Evolutionary conservation across 2,329 filamentous ascomycete genomes (phyloP).

Genomic region (Aspergillus ruber): DNA sequence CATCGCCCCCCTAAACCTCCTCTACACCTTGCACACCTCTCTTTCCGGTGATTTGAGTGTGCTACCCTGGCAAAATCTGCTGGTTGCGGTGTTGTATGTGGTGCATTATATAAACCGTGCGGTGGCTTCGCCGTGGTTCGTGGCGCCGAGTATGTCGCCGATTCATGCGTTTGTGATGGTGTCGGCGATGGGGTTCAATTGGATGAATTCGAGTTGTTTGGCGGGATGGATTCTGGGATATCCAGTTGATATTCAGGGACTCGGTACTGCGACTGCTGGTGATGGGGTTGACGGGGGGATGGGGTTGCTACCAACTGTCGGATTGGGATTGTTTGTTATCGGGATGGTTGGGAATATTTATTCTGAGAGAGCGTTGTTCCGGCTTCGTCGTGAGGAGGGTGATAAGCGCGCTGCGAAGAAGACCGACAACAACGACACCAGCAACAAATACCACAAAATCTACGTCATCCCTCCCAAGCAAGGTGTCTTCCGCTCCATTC

Average conservation of each 20-base stretch:
- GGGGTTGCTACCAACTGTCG: slow-evolving; percentile 47
- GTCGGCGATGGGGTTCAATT: slow-evolving; percentile 65
- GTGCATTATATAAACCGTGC: slow-evolving; percentile 91
- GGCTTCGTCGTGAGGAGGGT: slow-evolving; percentile 69
- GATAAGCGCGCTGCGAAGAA: slow-evolving; percentile 47
- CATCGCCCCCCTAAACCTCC: slow-evolving; percentile 66
- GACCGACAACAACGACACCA: slow-evolving; percentile 23
- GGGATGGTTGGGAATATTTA: slow-evolving; percentile 76
- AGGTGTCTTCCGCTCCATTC: slow-evolving; percentile 72
- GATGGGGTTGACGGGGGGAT: too few relatives aligned
- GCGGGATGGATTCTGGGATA: slow-evolving; percentile 79
- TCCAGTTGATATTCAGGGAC: slow-evolving; percentile 51
- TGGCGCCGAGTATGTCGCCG: slow-evolving; percentile 86
- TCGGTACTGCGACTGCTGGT: too few relatives aligned
- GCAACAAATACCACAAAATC: slow-evolving; percentile 63
- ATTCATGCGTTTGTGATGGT: slow-evolving; percentile 66
- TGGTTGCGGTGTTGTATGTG: slow-evolving; percentile 45
- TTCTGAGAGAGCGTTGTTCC: slow-evolving; percentile 82
- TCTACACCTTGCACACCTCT: slow-evolving; percentile 66
- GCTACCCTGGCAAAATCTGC: slow-evolving; percentile 30
- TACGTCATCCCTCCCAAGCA: slow-evolving; percentile 78
- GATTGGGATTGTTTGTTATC: slow-evolving; percentile 67
- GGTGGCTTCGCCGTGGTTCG: slow-evolving; percentile 68
- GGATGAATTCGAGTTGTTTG: slow-evolving; percentile 70
- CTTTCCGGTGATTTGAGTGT: slow-evolving; percentile 48